These are phyloP conservation scores for Eucalyptus camaldulensis DNA, from an alignment of 345 rosid species.

Conservation along the genomic window DNA sequence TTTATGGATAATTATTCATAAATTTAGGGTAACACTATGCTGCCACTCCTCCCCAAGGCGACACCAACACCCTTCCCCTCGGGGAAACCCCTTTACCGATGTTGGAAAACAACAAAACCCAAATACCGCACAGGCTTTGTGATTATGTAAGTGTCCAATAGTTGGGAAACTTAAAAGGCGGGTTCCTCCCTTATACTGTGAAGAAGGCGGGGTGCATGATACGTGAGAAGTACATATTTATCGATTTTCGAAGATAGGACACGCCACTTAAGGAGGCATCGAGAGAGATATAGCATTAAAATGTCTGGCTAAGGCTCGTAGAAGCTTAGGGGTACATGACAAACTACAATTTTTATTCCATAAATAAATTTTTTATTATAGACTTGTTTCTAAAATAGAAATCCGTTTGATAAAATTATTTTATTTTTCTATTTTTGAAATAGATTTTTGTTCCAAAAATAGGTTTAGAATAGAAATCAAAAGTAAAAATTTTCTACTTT, in stretches of 20 bases:
- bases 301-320: background rate
- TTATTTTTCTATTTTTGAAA: no score
- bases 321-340: background rate
- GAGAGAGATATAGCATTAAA: background rate
- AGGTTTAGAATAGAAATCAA: no score
- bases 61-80: background rate
- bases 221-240: background rate
- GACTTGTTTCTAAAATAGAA: no score
- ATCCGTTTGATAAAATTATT: no score
- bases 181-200: background rate
- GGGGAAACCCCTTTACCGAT: background rate
- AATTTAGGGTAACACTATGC: background rate
- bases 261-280: background rate
- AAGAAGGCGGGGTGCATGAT: background rate
- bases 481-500: no score
- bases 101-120: background rate
- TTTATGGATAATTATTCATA: background rate
- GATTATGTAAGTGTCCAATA: background rate
- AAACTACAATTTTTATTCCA: no score
- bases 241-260: background rate
- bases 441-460: no score
- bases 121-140: background rate
- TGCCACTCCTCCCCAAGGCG: background rate
- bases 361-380: no score
- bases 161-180: background rate